Evolutionary conservation across 345 rosid species (phyloP).

Genomic region (Ceriops zippeliana): DNA sequence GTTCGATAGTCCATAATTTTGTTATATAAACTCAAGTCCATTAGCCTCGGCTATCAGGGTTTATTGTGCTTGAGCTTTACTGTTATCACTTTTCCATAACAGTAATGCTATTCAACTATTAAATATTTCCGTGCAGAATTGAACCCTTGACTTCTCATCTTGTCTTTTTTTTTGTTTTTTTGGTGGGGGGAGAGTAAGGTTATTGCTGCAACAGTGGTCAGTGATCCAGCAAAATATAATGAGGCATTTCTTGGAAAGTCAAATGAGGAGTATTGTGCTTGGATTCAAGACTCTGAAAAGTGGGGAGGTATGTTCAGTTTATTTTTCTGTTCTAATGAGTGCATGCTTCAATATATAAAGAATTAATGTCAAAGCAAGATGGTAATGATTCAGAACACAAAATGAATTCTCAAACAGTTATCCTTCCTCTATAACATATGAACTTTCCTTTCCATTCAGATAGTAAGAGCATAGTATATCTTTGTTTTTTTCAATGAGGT

Average conservation of each 20-base stretch:
- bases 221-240: constrained; percentile 66
- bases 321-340: background rate
- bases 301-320: constrained; percentile 78
- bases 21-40: too few species aligned
- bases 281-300: constrained; percentile 89
- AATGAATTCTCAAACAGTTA: background rate
- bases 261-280: constrained; percentile 71
- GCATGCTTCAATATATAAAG: background rate
- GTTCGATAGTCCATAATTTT: too few species aligned
- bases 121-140: too few species aligned
- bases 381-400: background rate
- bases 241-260: constrained; percentile 85
- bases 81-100: too few species aligned
- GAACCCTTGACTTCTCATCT: background rate
- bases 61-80: too few species aligned
- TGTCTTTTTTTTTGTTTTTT: constrained; percentile 7
- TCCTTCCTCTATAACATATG: background rate
- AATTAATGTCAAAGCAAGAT: background rate
- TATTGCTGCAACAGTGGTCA: constrained; percentile 84
- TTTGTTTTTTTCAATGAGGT: too few species aligned
- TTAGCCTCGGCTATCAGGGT: too few species aligned
- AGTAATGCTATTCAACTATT: too few species aligned
- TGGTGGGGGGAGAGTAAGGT: constrained; percentile 43
- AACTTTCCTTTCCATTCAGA: background rate
- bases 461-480: too few species aligned